Conservation (phyloP, 2,329 filamentous ascomycete genomes). For the Cercospora zeina region DNA sequence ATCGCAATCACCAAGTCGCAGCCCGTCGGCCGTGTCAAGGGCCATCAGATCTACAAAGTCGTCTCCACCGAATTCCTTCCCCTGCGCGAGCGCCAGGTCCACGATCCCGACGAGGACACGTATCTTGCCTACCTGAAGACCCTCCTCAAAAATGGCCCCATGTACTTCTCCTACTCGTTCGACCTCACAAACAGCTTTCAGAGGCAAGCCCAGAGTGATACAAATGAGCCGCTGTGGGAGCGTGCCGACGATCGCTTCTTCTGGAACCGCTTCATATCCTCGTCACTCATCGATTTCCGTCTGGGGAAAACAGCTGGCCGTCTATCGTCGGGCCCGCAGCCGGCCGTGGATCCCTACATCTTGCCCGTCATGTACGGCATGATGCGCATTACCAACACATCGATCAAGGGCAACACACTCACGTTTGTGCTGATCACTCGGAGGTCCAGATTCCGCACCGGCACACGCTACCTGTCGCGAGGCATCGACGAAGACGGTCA, state of each 20-base stretch:
- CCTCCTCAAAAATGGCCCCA: constrained; percentile 77
- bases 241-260: constrained; percentile 96
- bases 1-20: constrained; percentile 94
- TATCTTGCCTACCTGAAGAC: constrained; percentile 81
- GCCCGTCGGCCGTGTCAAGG: constrained; percentile 85
- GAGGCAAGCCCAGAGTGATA: constrained; percentile 77
- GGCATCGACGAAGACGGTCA: constrained; percentile 91
- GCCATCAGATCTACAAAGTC: constrained; percentile 95
- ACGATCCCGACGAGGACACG: constrained; percentile 90
- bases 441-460: constrained; percentile 81
- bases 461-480: constrained; percentile 91
- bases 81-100: constrained; percentile 85
- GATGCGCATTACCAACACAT: constrained; percentile 84
- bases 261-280: constrained; percentile 93
- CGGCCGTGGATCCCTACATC: constrained; percentile 84
- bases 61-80: constrained; percentile 88
- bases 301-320: constrained; percentile 59
- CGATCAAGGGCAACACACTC: constrained; percentile 78
- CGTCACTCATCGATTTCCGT: constrained; percentile 88
- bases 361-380: constrained; percentile 95
- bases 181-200: constrained; percentile 98
- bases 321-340: constrained; percentile 67
- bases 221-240: constrained; percentile 77
- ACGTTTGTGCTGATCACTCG: constrained; percentile 87
- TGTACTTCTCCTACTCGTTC: constrained; percentile 98